phyloP scores from a whole-genome alignment of 2,329 filamentous ascomycete species.

The Penicillium corylophilum region DNA sequence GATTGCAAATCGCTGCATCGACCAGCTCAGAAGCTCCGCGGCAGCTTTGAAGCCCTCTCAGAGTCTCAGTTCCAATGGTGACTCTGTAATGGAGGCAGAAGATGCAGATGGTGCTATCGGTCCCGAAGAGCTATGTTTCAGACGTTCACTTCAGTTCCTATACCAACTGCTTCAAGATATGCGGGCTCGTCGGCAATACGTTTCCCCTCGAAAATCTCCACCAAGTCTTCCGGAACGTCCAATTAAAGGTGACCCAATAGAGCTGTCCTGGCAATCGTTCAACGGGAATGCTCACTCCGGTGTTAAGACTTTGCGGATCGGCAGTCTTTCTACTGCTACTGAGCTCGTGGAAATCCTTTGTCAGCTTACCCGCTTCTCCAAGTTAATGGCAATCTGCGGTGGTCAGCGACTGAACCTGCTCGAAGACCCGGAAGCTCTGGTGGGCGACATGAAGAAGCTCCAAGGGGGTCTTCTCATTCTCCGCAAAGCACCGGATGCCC shows the following conservation, averaged over 20 bases:
- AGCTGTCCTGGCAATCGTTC: slow-evolving; percentile 73
- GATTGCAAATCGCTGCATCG: slow-evolving; percentile 71
- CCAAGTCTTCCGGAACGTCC: slow-evolving; percentile 57
- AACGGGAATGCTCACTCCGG: slow-evolving; percentile 60
- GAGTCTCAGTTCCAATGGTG: slow-evolving; percentile 45
- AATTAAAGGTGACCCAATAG: slow-evolving; percentile 62
- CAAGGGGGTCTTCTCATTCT: slow-evolving; percentile 66
- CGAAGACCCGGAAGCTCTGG: slow-evolving; percentile 58
- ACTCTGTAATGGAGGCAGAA: slow-evolving; percentile 56
- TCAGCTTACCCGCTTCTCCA: slow-evolving; percentile 70
- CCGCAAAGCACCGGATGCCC: slow-evolving; percentile 55
- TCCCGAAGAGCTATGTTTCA: slow-evolving; percentile 63
- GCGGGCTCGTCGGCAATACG: slow-evolving; percentile 56
- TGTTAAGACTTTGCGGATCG: slow-evolving; percentile 64
- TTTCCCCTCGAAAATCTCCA: slow-evolving; percentile 59
- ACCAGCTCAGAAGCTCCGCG: slow-evolving; percentile 66
- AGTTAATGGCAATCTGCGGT: slow-evolving; percentile 70
- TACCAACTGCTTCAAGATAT: slow-evolving; percentile 63
- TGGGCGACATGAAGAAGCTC: slow-evolving; percentile 65
- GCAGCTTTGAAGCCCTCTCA: slow-evolving; percentile 53
- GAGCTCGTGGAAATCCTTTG: slow-evolving; percentile 68
- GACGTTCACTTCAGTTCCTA: slow-evolving; percentile 67
- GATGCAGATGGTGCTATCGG: slow-evolving; percentile 49
- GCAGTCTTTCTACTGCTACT: slow-evolving; percentile 67
- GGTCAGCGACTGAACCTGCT: slow-evolving; percentile 65